Conservation (phyloP, 208 protist species). For the Angomonas ambiguus region DNA sequence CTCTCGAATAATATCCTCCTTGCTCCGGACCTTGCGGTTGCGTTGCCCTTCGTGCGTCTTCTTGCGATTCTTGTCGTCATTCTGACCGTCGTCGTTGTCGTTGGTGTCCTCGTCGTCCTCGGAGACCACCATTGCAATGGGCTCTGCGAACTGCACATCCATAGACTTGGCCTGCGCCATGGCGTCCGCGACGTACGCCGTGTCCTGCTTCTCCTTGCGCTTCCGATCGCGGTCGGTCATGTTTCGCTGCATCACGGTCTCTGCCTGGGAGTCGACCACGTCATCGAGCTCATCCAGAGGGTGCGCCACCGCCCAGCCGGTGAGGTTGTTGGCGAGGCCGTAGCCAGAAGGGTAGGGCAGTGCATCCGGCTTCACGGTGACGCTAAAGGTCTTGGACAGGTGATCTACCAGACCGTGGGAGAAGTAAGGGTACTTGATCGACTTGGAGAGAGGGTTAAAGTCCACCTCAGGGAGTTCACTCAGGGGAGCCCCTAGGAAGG, state of each 20-base stretch:
- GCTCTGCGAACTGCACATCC: constrained; percentile 78
- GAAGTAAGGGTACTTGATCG: constrained; percentile 46
- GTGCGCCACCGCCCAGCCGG: constrained; percentile 65
- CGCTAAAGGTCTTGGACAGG: constrained; percentile 54
- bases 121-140: constrained; percentile 51
- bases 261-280: constrained; percentile 55
- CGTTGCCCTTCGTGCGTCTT: constrained; percentile 54
- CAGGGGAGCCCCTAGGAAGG: constrained; percentile 33
- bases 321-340: constrained; percentile 72
- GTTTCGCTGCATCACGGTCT: constrained; percentile 33
- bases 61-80: constrained; percentile 17
- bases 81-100: constrained; percentile 16
- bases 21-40: constrained; percentile 68
- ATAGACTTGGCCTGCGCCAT: constrained; percentile 83
- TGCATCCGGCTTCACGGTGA: constrained; percentile 37
- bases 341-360: constrained; percentile 40
- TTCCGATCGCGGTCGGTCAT: constrained; percentile 64
- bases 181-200: constrained; percentile 69
- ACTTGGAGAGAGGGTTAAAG: constrained; percentile 18
- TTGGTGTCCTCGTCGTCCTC: constrained; percentile 58
- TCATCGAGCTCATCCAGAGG: constrained; percentile 82
- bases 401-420: constrained; percentile 77
- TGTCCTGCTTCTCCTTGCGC: constrained; percentile 43
- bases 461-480: constrained; percentile 37
- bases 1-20: constrained; percentile 79